phyloP scores from a whole-genome alignment of 345 rosid species.

The Pistacia vera region DNA sequence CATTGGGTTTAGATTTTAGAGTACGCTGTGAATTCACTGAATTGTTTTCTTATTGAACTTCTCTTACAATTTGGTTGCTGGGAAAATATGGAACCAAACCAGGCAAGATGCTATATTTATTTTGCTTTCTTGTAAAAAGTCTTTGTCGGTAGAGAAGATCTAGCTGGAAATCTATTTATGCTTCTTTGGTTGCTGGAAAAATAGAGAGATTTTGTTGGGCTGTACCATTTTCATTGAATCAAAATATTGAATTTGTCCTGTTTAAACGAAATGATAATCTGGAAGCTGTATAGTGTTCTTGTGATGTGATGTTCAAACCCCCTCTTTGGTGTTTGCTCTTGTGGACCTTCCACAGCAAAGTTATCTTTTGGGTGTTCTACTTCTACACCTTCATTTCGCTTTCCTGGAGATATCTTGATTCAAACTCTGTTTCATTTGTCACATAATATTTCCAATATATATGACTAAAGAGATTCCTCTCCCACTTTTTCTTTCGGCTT shows the following conservation, averaged over 20 bases:
- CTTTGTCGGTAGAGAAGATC: background rate
- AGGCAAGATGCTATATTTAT: background rate
- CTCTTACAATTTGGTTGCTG: background rate
- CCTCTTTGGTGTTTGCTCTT: background rate
- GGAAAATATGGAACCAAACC: background rate
- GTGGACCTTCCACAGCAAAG: background rate
- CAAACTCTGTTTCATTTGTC: background rate
- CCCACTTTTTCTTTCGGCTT: slow-evolving; percentile 6
- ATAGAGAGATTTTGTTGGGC: too few relatives aligned
- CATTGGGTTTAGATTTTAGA: too few relatives aligned
- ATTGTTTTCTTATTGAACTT: background rate
- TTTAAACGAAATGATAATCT: background rate
- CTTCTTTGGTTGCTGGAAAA: background rate
- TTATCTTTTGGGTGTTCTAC: background rate
- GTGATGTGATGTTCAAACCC: background rate
- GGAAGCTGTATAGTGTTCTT: background rate
- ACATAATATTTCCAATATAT: background rate
- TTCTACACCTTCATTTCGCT: background rate
- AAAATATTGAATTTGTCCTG: background rate
- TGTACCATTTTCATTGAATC: background rate
- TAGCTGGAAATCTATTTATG: background rate
- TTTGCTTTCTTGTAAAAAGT: background rate
- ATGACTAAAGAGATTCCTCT: background rate
- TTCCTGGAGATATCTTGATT: background rate
- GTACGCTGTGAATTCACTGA: too few relatives aligned